These are phyloP conservation scores for Chaetoceros muelleri DNA, from an alignment of 108 stramenopile species.

Conservation along the genomic window DNA sequence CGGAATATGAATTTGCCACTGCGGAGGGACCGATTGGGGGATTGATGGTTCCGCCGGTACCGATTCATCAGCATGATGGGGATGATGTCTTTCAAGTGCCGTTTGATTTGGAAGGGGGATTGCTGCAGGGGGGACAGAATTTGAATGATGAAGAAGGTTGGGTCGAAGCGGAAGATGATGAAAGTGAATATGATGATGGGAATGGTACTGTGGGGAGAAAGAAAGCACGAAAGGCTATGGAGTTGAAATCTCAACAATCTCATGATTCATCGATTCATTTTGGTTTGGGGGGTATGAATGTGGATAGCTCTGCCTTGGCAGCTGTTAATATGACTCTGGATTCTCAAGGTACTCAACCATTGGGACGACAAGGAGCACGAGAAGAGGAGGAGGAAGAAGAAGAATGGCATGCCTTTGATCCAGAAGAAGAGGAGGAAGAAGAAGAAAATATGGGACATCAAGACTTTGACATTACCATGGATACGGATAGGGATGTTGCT, in stretches of 20 bases:
- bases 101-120: constrained; percentile 9
- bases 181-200: constrained; percentile 9
- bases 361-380: not conserved
- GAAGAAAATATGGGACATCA: constrained; percentile 24
- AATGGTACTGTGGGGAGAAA: constrained; percentile 3
- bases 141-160: not conserved
- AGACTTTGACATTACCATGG: constrained; percentile 32
- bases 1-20: not conserved
- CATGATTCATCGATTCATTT: too few relatives aligned
- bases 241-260: too few relatives aligned
- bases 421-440: constrained; percentile 56
- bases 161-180: constrained; percentile 11
- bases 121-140: constrained; percentile 1
- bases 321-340: not conserved
- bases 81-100: constrained; percentile 2
- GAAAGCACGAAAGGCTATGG: too few relatives aligned
- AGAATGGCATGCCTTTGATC: constrained; percentile 79
- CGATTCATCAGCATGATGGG: constrained; percentile 1
- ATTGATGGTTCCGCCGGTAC: not conserved
- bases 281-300: too few relatives aligned
- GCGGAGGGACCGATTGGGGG: not conserved
- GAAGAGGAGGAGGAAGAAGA: constrained; percentile 50
- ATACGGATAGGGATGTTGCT: constrained; percentile 13
- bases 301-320: not conserved
- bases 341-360: not conserved